Percentiles rank a stretch among this genome's conserved stretches.
Conservation (phyloP, 2,329 filamentous ascomycete species). For the Stemphylium lycopersici region DNA sequence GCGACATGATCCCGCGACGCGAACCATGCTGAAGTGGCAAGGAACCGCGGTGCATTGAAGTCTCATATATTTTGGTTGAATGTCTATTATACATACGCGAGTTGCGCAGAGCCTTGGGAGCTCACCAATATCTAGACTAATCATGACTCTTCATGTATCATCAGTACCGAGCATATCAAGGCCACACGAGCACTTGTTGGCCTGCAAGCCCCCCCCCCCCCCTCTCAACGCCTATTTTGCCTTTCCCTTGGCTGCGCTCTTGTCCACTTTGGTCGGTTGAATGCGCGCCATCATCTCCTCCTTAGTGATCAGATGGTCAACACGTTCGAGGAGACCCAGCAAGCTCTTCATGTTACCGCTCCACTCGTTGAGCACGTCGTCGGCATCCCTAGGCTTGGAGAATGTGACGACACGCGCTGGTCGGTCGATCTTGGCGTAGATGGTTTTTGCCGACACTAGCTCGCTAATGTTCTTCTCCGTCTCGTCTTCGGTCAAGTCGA, state of each 20-base stretch:
- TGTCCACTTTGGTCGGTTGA: constrained; percentile 65
- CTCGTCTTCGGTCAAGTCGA: constrained; percentile 92
- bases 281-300: constrained; percentile 99
- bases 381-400: constrained; percentile 90
- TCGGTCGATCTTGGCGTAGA: constrained; percentile 96
- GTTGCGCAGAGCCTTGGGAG: constrained; percentile 37
- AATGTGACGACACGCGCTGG: constrained; percentile 92
- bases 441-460: constrained; percentile 94
- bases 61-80: not conserved
- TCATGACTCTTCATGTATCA: constrained; percentile 24
- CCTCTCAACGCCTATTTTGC: constrained; percentile 26
- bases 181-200: not conserved
- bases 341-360: constrained; percentile 97
- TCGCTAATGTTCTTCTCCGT: constrained; percentile 99
- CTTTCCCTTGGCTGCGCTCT: constrained; percentile 47
- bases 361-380: constrained; percentile 98
- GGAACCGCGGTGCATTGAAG: not conserved
- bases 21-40: not conserved
- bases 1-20: not conserved
- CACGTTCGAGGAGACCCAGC: constrained; percentile 81
- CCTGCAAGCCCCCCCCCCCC: not conserved
- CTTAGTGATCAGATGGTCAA: constrained; percentile 98
- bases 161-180: constrained; percentile 1
- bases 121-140: constrained; percentile 42
- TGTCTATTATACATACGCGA: constrained; percentile 48